Evolutionary conservation across 73 alveolate species (phyloP), one percentile per base, ranked within the genome.

Genomic region (Stentor roeselii): DNA sequence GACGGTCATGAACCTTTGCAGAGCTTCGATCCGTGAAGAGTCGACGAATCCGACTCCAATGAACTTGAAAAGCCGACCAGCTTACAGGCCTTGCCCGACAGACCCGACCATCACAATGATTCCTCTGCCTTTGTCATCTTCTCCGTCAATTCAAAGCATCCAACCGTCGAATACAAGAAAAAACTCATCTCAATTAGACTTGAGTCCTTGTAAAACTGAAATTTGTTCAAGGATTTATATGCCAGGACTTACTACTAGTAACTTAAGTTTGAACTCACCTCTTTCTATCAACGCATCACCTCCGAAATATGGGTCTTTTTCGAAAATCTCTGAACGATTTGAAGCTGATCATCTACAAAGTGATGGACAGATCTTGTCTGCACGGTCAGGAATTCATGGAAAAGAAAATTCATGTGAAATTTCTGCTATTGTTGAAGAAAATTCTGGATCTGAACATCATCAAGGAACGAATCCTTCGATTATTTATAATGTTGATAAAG

Each of bases 141-240:
- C 67, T 11, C 6, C 30, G 6, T 50, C 67, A 50, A 21, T 50
- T 50, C 6, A 50, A 50, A 50, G 67, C 67, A 11, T 50, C 6
- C 67, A 50, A 50, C 6, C 30, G 6, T 6, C 6, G 30, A 50
- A 11, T 21, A 11, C 6, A 11, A 50, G 21, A 50, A 50, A 50
- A 50, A 6, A 11, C 21, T 50, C 67, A 11, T 50, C 67, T 50
- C 6, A 11, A 11, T 11, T 11, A 6, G 67, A 50, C 21, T 50
- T 50, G 67, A 50, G 67, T 50, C 67, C 67, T 11, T 50, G 67
- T 50, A 50, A 50, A 50, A 50, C 67, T 21, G 67, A 50, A 50
- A 50, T 50, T 21, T n/a, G n/a, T n/a, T n/a, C n/a, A n/a, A n/a
- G n/a, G n/a, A n/a, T n/a, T n/a, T n/a, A n/a, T n/a, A n/a, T n/a